Evolutionary conservation across 768 basidiomycete species (phyloP), one percentile per base, ranked within the genome.

Genomic region (Lentinula raphanica): DNA sequence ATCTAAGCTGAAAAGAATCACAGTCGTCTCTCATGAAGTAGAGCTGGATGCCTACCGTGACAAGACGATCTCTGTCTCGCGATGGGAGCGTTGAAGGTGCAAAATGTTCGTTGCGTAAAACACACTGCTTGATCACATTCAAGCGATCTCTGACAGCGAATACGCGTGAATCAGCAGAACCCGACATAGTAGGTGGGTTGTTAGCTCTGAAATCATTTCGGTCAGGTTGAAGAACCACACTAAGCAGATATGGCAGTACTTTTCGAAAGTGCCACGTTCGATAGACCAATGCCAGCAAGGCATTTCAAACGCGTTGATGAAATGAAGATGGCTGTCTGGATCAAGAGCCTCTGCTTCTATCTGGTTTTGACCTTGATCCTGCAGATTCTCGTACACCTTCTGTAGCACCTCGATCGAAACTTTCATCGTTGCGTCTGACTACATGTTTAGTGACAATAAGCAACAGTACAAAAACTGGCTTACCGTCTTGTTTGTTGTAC

Each of bases 61-160:
- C 87, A 57, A 97, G 86, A 57, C 86, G 85, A 60, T 88, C 87
- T 59, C 94, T 77, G 71, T 98, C 92, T 54, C 86, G 83, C 15
- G 93, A 94, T 40, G 94, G 91, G 38, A 98, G 72, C 0, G 94
- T 94, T 5, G 96, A 96, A 2, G 97, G 95, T 2, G 93, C 93
- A 72, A 99, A 99, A 70, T 98, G 94, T 68, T 99, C 97, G 66
- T 98, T 98, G 39, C 97, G 80, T 38, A 98, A 75, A 28, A 98
- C 85, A 65, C 92, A 89, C 73, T 98, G 96, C 68, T 87, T 90
- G 65, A 98, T 93, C 51, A 98, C 85, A 68, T 92, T 84, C 62
- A 96, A 79, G 50, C 96, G 77, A 69, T 98, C 91, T 32, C 96
- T 83, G 27, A 92, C 76, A 45, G 92, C 88, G 28, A 78, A 73